Evolutionary conservation across 2,329 filamentous ascomycete genomes (phyloP).

Genomic region (Alternaria sp.): DNA sequence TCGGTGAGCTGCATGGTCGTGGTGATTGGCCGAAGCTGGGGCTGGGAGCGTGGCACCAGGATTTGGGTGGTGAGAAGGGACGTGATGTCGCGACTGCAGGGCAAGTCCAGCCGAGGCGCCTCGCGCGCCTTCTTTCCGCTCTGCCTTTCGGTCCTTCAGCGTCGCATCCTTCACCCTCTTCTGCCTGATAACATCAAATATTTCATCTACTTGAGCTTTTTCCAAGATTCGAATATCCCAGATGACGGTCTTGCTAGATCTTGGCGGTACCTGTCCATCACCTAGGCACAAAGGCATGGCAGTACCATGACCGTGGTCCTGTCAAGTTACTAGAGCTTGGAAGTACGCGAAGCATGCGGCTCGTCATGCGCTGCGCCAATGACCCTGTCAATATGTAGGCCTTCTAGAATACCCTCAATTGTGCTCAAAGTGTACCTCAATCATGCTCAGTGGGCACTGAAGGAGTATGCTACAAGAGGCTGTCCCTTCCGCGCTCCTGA

Average conservation of each 20-base stretch:
- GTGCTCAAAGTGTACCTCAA: slow-evolving; percentile 8
- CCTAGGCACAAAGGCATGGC: slow-evolving; percentile 2
- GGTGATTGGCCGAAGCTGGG: slow-evolving; percentile 11
- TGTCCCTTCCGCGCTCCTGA: neutral
- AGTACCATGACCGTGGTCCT: slow-evolving; percentile 7
- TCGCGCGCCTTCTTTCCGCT: neutral
- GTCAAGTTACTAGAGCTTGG: slow-evolving; percentile 5
- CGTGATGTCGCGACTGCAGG: slow-evolving; percentile 10
- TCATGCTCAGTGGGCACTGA: neutral
- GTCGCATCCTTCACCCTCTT: neutral
- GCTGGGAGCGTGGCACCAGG: slow-evolving; percentile 1
- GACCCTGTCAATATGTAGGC: neutral
- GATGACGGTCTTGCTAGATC: neutral
- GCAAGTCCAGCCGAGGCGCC: slow-evolving; percentile 31
- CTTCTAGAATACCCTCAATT: slow-evolving; percentile 20
- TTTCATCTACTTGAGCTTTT: slow-evolving; percentile 1
- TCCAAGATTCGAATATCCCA: neutral
- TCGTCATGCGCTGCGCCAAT: slow-evolving; percentile 11
- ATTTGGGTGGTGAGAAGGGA: slow-evolving; percentile 1
- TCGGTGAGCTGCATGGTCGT: slow-evolving; percentile 70
- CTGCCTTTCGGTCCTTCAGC: slow-evolving; percentile 4
- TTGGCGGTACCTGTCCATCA: neutral
- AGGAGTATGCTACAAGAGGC: slow-evolving; percentile 8
- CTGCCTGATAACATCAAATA: neutral
- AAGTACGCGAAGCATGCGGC: slow-evolving; percentile 11